Evolutionary conservation across 176 grass and related monocot species (phyloP), one percentile per base, ranked within the genome.

Genomic region (Cymbopogon citratus): DNA sequence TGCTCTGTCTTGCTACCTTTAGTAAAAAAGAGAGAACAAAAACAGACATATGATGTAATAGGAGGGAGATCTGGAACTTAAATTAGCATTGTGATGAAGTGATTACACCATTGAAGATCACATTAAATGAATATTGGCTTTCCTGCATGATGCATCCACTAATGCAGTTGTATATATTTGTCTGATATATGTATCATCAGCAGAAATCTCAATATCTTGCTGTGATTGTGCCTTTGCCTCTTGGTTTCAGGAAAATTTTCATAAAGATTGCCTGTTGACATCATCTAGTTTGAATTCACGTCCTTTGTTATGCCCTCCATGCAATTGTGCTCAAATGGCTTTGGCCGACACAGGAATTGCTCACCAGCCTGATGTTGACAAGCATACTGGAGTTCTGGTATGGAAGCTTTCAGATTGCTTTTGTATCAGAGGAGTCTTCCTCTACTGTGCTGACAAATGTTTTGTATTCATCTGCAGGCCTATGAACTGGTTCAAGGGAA

Each of bases 401-500:
- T 80, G 57, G 75, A 78, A 46, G 28, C 52, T 83, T 73, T 79
- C 34, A n/a, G 2, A 85, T 33, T 68, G 76, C 70, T 14, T 39
- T 14, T 40, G 39, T 70, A 31, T 74, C 60, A 2, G 13, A 39
- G 18, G 36, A 38, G 68, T 69, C 72, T 70, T 86, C 25, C 9
- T 19, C 10, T 49, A 12, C 10, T 45, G 62, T 39, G 9, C 56
- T 78, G 12, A 80, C 74, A 82, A 73, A 45, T 74, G 21, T 6
- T 70, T 63, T 85, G 0, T 80, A 2, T 74, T 85, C 48, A 74
- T 83, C 59, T 85, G 62, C 85, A 99, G 96, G 87, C 91, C 66
- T 95, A 95, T 90, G 96, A 99, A 36, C 78, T 99, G 61, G 87
- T 95, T 70, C 96, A 99, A 85, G 96, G 92, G 75, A 91, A 74